Evolutionary conservation across 2,329 filamentous ascomycete genomes (phyloP).

Genomic region (Oidium heveae): DNA sequence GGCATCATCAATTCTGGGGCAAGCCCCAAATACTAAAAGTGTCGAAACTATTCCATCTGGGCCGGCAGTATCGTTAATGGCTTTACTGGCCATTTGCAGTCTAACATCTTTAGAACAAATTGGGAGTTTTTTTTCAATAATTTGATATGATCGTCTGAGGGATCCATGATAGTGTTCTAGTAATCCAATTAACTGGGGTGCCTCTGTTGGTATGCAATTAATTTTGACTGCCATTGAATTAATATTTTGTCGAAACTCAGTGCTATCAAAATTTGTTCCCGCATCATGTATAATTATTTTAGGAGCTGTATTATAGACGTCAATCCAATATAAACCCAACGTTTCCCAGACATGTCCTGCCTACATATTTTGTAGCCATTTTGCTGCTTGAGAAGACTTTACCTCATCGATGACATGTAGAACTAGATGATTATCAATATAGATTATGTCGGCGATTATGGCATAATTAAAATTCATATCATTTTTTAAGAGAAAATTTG

Average conservation of each 20-base stretch:
- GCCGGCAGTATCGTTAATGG: background rate
- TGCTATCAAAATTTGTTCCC: constrained; percentile 2
- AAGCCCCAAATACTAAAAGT: background rate
- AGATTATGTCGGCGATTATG: background rate
- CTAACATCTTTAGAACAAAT: background rate
- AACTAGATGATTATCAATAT: background rate
- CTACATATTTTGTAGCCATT: background rate
- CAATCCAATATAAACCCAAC: constrained; percentile 1
- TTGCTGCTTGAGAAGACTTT: background rate
- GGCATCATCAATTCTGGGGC: background rate
- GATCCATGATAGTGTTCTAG: background rate
- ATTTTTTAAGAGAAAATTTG: background rate
- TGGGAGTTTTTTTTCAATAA: background rate
- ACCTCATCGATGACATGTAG: background rate
- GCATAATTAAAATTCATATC: background rate
- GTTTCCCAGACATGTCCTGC: background rate
- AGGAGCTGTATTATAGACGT: background rate
- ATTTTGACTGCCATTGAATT: background rate
- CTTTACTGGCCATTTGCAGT: background rate
- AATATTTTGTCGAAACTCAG: constrained; percentile 1
- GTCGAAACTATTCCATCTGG: background rate
- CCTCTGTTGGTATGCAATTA: background rate
- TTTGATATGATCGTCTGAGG: background rate
- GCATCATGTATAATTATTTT: background rate
- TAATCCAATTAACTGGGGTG: background rate